Base-by-base conservation (phyloP, 1,139 yeast species). In the Saccharomyces pastorianus region DNA sequence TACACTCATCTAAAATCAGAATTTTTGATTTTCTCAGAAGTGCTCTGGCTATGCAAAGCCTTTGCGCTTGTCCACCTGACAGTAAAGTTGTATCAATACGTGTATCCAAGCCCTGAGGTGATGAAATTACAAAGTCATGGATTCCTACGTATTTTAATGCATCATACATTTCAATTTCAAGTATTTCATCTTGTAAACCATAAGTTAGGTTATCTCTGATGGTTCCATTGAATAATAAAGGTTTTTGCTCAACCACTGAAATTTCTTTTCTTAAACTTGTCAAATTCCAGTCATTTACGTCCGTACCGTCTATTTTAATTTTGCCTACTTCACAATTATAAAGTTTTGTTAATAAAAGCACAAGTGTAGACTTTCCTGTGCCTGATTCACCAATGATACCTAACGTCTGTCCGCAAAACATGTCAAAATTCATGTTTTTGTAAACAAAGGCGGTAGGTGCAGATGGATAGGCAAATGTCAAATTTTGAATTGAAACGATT, bases 31-130 rank as follows among this genome's bases (percentile, higher is more conserved):
- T 73, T 51, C 89, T 71, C 3, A 88, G 60, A 23, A 88, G 59
- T 0, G 95, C 90, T 57, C 96, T 77, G 0, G 88, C 91, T 57
- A 88, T 82, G 0, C 90, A 80, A 17, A 88, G 68, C 56, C 96
- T 72, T 66, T 88, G 96, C 6, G 85, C 77, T 67, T 88, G 96
- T 2, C 96, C 96, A 47, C 91, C 88, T 2, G 95, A 86, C 41
- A 87, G 68, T 53, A 81, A 64, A 1, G 80, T 71, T 20, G 80
- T 78, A 9, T 88, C 88, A 29, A 88, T 74, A 28, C 70, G 66
- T 0, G 93, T 77, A 46, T 81, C 74, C 13, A 86, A 60, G 0
- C 86, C 86, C 6, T 77, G 72, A 0, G 88, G 83, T 38, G 85
- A 70, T 0, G 76, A 64, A 2, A 68, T 56, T 6, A 85, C 76